Base-by-base conservation (phyloP, 2,329 filamentous ascomycete genomes). In the Fusarium sp. region DNA sequence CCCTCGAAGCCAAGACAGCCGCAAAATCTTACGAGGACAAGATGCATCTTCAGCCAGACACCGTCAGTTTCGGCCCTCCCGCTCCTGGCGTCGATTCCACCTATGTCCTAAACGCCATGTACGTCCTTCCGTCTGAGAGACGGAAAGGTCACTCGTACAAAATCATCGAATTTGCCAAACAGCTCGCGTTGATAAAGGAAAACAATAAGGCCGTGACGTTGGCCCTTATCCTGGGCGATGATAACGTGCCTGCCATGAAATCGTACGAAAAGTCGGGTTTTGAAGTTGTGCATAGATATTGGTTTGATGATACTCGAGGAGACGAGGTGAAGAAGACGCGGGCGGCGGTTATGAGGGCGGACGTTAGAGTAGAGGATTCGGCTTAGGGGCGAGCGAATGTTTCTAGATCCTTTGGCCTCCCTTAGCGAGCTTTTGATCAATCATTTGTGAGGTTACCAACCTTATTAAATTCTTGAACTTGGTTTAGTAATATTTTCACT, bases 181-280 rank as follows among this genome's bases (percentile, higher is more conserved):
- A 22, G 1, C 8, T 72, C 20, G 57, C 38, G 0, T 27, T 22
- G 0, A 33, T 20, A 0, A 54, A 59, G 25, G 20, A 8, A 1
- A 61, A 45, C 2, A 6, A 4, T 20, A 35, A n/a, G 25, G 27
- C 2, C 2, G 32, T 22, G 2, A 65, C 58, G 11, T 2, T 76
- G 2, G 63, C 64, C 1, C 37, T 76, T 2, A n/a, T 76, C 4
- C 50, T 72, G 14, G 68, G 72, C 1, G 63, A 65, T 10, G 40
- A 70, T 0, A 72, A 65, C 17, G 33, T 63, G 6, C 47, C 57
- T 2, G 73, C 73, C 1, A 58, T 38, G 6, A 63, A 12, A 15
- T 72, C 70, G 1, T 76, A 76, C 15, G 69, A 74, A 15, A 76
- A 74, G n/a, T 64, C 61, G 1, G 71, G 71, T 0, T 76, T 76